Evolutionary conservation across 306 rosid genomes (phyloP).

Genomic region (barrel medic (Medicago truncatula)): MtrunA17r5.0-ANR NC_053045.1:43473501-43474000

Average conservation of each 20-base stretch:
- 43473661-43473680: slow-evolving; percentile 16
- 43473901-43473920: slow-evolving; percentile 24
- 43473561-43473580: too few species aligned
- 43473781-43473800: slow-evolving; percentile 96
- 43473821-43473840: too few species aligned
- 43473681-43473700: slow-evolving; percentile 15
- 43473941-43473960: slow-evolving; percentile 94
- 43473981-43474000: slow-evolving; percentile 75
- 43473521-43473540: too few species aligned
- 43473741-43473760: slow-evolving; percentile 91
- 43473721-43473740: slow-evolving; percentile 85
- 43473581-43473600: too few species aligned
- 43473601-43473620: too few species aligned
- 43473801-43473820: slow-evolving; percentile 59
- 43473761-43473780: slow-evolving; percentile 94
- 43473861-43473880: slow-evolving; percentile 33
- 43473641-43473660: slow-evolving; percentile 31
- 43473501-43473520: too few species aligned
- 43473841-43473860: slow-evolving; percentile 11
- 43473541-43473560: too few species aligned
- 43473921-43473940: slow-evolving; percentile 41
- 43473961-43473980: slow-evolving; percentile 94
- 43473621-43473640: slow-evolving; percentile 30
- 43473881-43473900: slow-evolving; percentile 34
- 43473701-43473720: slow-evolving; percentile 52